Evolutionary conservation across 495 filamentous ascomycete genomes (phyloP).

Genomic region (Penicillium paradoxum): DNA sequence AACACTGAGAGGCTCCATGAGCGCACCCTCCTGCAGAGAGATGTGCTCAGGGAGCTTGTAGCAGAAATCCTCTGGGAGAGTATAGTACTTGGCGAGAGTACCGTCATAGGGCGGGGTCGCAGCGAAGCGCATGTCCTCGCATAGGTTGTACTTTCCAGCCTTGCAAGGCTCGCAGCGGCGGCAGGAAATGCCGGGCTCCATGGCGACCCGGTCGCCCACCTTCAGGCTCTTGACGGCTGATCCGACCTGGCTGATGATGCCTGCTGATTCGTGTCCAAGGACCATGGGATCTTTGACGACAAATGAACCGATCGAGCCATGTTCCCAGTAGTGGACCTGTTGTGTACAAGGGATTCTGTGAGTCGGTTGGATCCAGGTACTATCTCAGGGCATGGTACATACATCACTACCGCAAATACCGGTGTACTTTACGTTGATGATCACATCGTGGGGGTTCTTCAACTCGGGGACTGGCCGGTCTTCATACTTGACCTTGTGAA

Average conservation of each 20-base stretch:
- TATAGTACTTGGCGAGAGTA: constrained; percentile 52
- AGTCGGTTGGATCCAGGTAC: background rate
- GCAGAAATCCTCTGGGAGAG: constrained; percentile 52
- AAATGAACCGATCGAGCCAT: constrained; percentile 78
- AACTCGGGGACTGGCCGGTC: constrained; percentile 70
- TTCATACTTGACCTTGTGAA: constrained; percentile 66
- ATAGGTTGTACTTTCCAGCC: constrained; percentile 50
- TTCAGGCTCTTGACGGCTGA: constrained; percentile 41
- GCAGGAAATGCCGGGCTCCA: constrained; percentile 51
- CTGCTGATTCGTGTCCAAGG: constrained; percentile 86
- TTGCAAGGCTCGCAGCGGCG: constrained; percentile 51
- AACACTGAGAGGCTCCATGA: constrained; percentile 53
- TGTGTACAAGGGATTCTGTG: background rate
- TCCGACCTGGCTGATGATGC: constrained; percentile 65
- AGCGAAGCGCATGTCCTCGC: constrained; percentile 48
- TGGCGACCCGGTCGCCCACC: constrained; percentile 47
- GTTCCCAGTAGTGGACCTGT: constrained; percentile 81
- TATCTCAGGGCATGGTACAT: constrained; percentile 14
- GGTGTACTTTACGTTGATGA: constrained; percentile 79
- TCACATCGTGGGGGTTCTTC: constrained; percentile 63
- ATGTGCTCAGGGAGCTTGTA: constrained; percentile 47
- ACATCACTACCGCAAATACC: constrained; percentile 90
- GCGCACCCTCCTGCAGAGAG: constrained; percentile 46
- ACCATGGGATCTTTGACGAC: constrained; percentile 83
- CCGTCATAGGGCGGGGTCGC: constrained; percentile 53